A percentile compares a stretch with the other conserved stretches of the same genome.
phyloP scores from a whole-genome alignment of 148 eudicot species.

The Chenopodium berlandieri region DNA sequence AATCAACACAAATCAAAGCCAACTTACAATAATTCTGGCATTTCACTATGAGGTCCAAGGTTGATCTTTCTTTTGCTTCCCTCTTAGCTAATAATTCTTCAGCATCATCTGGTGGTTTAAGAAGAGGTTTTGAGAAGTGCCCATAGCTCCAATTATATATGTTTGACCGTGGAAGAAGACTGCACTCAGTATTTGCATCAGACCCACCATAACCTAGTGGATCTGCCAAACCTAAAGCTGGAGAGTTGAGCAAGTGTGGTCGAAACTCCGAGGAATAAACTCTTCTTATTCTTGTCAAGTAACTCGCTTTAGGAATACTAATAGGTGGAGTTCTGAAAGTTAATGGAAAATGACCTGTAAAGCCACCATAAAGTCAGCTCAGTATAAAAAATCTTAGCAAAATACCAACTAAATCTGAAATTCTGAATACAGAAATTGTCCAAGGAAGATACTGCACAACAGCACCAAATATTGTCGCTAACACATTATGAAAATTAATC shows the following conservation, averaged over 20 bases:
- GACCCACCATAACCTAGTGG: constrained; percentile 71
- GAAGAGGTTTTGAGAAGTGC: constrained; percentile 91
- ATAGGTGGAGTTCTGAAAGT: constrained; percentile 96
- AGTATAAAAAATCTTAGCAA: background rate
- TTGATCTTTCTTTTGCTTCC: constrained; percentile 73
- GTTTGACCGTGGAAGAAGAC: constrained; percentile 88
- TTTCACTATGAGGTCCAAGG: constrained; percentile 67
- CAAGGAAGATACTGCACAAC: too few relatives aligned
- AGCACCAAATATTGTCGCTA: too few relatives aligned
- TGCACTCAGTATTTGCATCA: constrained; percentile 59
- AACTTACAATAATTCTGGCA: constrained; percentile 86
- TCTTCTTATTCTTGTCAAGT: constrained; percentile 84
- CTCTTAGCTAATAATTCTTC: constrained; percentile 67
- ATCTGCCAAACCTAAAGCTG: constrained; percentile 83
- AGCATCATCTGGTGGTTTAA: constrained; percentile 73
- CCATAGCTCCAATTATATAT: constrained; percentile 96
- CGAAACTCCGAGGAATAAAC: constrained; percentile 86
- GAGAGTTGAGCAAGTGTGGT: constrained; percentile 71
- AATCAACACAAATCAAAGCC: background rate
- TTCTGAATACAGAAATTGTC: too few relatives aligned
- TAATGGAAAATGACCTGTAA: constrained; percentile 64
- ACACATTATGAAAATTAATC: too few relatives aligned
- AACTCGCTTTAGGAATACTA: constrained; percentile 85
- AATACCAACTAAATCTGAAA: too few relatives aligned
- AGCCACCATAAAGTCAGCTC: constrained; percentile 25